Base-by-base conservation (phyloP, 2,329 filamentous ascomycete species). In the Apiospora hydei region DNA sequence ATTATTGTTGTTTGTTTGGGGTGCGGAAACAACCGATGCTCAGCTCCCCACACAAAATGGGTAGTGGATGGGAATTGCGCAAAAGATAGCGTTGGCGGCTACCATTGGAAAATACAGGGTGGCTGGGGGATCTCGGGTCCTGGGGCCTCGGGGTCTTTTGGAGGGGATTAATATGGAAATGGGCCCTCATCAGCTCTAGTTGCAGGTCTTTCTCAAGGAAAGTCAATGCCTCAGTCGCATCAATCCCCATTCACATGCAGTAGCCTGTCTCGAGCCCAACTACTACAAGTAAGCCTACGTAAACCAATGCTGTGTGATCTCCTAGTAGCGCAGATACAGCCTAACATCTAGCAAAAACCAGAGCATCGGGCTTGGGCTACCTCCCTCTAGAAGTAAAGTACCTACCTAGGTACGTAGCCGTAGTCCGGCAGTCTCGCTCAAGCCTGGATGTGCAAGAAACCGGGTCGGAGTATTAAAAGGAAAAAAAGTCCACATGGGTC, bases 1-100 rank as follows among this genome's bases (percentile, higher is more conserved):
- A 64, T 64, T 64, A 64, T 64, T 64, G 57, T 64, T 64, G 57
- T 64, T 64, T 64, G 57, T 64, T 64, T 64, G 57, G 57, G 34
- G 30, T 41, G 57, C 57, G 57, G 57, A 64, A 64, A 64, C 57
- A 64, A 64, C 57, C 57, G 57, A 64, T 64, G 30, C 18, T 64
- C 57, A 64, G 57, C 34, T 64, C 57, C 57, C 57, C 57, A 64
- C 57, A 64, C 57, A 64, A 64, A 64, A 64, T 64, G 57, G 34
- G 57, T 64, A 64, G 57, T 64, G 30, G 57, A 64, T 64, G 57
- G 57, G 57, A 64, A 64, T 64, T 64, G 34, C 24, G 57, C 34
- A 38, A 64, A 64, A 14, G 57, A 64, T 64, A 64, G 57, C 57
- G 57, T 64, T 41, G 57, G 57, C 57, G 57, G 57, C 57, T 64